These are phyloP conservation scores for Fusarium udum DNA, from an alignment of 2,329 filamentous ascomycete species.

Conservation along the genomic window DNA sequence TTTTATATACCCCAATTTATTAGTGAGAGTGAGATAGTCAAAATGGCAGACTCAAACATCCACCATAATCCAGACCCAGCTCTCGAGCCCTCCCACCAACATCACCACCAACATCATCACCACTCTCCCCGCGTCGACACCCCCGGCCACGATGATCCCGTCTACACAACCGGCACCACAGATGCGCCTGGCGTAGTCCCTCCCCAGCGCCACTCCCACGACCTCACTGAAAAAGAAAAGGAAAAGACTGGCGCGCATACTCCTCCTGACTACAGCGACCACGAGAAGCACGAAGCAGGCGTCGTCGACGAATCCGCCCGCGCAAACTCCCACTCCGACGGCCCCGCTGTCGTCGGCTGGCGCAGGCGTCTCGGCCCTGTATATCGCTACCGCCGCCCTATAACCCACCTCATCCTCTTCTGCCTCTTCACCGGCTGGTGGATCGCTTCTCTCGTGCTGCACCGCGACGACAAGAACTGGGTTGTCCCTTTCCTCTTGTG, in stretches of 20 bases:
- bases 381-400: slow-evolving; percentile 57
- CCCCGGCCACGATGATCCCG: slow-evolving; percentile 52
- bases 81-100: slow-evolving; percentile 52
- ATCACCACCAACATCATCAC: slow-evolving; percentile 55
- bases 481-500: slow-evolving; percentile 85
- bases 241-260: slow-evolving; percentile 39
- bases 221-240: neutral
- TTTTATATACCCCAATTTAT: neutral
- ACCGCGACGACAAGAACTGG: slow-evolving; percentile 80
- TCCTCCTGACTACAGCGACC: slow-evolving; percentile 52
- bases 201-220: slow-evolving; percentile 35
- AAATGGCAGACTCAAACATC: slow-evolving; percentile 31
- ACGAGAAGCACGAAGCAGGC: slow-evolving; percentile 50
- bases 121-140: slow-evolving; percentile 51
- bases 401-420: slow-evolving; percentile 58
- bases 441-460: slow-evolving; percentile 78
- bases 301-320: slow-evolving; percentile 44
- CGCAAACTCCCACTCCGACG: slow-evolving; percentile 29
- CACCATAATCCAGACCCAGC: slow-evolving; percentile 39
- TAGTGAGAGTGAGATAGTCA: neutral
- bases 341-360: slow-evolving; percentile 8
- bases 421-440: slow-evolving; percentile 70
- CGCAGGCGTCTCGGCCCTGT: slow-evolving; percentile 45
- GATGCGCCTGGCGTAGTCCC: slow-evolving; percentile 50
- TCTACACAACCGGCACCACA: slow-evolving; percentile 57